Evolutionary conservation across 352 stramenopile species (phyloP), one percentile per base, ranked within the genome.

Genomic region (Phytophthora chlamydospora): DNA sequence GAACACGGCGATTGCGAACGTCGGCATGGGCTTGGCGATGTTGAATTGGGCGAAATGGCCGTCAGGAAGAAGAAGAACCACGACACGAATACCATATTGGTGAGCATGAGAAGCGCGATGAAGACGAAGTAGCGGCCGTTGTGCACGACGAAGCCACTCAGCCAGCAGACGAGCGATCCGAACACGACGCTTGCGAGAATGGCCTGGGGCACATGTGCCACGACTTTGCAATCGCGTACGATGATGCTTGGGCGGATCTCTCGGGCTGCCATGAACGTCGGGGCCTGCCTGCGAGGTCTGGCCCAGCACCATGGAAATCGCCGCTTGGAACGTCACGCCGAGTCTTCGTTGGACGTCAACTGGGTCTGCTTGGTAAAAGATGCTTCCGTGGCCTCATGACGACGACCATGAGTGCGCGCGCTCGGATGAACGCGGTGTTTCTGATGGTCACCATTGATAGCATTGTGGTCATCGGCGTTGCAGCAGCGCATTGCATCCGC

Each of bases 121-220:
- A 68, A 81, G 17, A 71, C 52, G 4, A 76, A 21, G 52, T 67
- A 85, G 31, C 51, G 47, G 13, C 38, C 35, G 6, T 24, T 46
- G 12, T 71, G 34, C 0, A 24, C 31, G 6, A 62, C 46, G 13
- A 81, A 75, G 27, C 85, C 88, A 40, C 85, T 70, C 67, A 95
- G 73, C 70, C 76, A 95, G 46, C 95, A 96, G 2, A 93, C 42
- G 33, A 96, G 52, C 6, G 74, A 81, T 9, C 83, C 84, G 70
- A 95, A 96, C 19, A 88, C 48, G 6, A 91, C 35, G 3, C 68
- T 75, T 62, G 93, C 83, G 27, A 73, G 46, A 36, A 83, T 57
- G 14, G 51, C 74, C 16, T 76, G 71, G 5, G 87, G 81, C 19
- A 96, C 56, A 24, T 80, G 73, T 4, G 78, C 45, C 43, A 91